Evolutionary conservation across 2,329 filamentous ascomycete genomes (phyloP).

Genomic region (Pseudocercospora cruenta): DNA sequence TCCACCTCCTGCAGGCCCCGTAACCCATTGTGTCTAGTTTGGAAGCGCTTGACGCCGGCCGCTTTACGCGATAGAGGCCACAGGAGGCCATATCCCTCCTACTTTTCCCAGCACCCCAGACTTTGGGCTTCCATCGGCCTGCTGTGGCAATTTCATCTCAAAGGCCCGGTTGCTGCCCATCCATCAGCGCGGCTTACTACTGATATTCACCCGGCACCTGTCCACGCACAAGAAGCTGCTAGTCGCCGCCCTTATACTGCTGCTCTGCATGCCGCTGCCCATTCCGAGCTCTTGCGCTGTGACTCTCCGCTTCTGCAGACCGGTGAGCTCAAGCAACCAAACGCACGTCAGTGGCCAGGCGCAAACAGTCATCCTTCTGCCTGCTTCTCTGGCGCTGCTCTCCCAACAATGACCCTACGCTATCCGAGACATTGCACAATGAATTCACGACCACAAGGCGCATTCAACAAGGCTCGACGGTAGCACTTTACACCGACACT

Average conservation of each 20-base stretch:
- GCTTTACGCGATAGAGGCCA: slow-evolving; percentile 5
- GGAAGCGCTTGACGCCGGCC: slow-evolving; percentile 15
- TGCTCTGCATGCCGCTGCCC: slow-evolving; percentile 4
- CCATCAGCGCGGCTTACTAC: slow-evolving; percentile 10
- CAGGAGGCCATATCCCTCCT: not conserved
- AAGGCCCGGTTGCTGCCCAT: slow-evolving; percentile 19
- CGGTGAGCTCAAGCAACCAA: slow-evolving; percentile 18
- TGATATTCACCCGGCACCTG: slow-evolving; percentile 3
- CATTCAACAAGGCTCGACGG: slow-evolving; percentile 12
- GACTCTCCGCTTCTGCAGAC: slow-evolving; percentile 20
- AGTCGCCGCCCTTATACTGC: slow-evolving; percentile 10
- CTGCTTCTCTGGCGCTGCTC: slow-evolving; percentile 17
- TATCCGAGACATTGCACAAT: slow-evolving; percentile 34
- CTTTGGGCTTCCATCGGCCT: slow-evolving; percentile 10
- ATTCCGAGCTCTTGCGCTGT: slow-evolving; percentile 13
- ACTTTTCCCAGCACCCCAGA: slow-evolving; percentile 11
- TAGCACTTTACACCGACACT: slow-evolving; percentile 13
- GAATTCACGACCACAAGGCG: slow-evolving; percentile 20
- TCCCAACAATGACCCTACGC: slow-evolving; percentile 25
- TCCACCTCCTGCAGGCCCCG: slow-evolving; percentile 17
- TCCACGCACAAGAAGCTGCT: slow-evolving; percentile 18
- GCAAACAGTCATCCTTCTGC: slow-evolving; percentile 36
- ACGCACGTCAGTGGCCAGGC: slow-evolving; percentile 19
- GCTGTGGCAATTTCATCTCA: slow-evolving; percentile 18
- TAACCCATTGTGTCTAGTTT: slow-evolving; percentile 15